Conservation (phyloP, 768 basidiomycete species). For the Macrocybe gigantea region DNA sequence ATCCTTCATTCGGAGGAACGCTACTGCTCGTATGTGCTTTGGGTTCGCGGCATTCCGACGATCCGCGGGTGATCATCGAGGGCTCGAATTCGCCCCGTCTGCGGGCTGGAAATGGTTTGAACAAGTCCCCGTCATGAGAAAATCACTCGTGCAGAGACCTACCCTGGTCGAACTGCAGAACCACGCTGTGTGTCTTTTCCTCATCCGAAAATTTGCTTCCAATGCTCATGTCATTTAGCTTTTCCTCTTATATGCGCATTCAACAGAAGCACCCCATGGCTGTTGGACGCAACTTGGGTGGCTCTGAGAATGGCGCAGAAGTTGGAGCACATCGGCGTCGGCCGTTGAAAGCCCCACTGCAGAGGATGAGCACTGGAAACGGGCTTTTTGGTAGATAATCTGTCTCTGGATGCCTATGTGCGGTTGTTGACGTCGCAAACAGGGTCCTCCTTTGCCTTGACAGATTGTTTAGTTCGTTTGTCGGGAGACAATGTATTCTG, state of each 20-base stretch:
- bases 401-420: neutral
- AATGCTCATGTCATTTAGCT: constrained; percentile 29
- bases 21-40: constrained; percentile 64
- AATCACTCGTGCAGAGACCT: constrained; percentile 51
- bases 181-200: constrained; percentile 44
- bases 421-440: neutral
- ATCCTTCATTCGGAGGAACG: constrained; percentile 43
- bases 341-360: constrained; percentile 23
- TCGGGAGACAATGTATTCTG: constrained; percentile 68
- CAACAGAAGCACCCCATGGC: constrained; percentile 43
- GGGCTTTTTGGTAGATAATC: constrained; percentile 48
- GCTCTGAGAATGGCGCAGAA: constrained; percentile 69
- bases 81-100: constrained; percentile 33
- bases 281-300: constrained; percentile 57
- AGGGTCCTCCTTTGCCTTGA: constrained; percentile 51
- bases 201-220: neutral
- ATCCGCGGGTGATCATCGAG: constrained; percentile 52
- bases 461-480: constrained; percentile 35
- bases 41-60: constrained; percentile 54
- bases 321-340: constrained; percentile 61
- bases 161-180: constrained; percentile 71
- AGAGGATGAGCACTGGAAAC: constrained; percentile 74
- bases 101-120: constrained; percentile 64
- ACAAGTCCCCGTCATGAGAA: constrained; percentile 59
- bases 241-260: constrained; percentile 40